These are phyloP conservation scores for Leishmania turanica DNA, from an alignment of 208 protist genomes.

Conservation along the genomic window DNA sequence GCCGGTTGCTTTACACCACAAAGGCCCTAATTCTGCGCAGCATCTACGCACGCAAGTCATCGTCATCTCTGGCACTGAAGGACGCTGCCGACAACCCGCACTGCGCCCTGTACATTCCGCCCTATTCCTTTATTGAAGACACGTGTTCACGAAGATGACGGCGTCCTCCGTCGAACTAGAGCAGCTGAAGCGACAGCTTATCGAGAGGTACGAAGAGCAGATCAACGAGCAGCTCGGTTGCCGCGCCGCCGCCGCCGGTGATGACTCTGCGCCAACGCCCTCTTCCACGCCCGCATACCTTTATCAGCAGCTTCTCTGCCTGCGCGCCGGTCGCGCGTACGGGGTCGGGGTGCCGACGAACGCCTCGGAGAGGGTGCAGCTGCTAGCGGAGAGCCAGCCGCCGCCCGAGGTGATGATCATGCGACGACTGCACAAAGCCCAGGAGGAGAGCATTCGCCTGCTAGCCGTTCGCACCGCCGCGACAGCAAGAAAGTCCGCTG, in stretches of 20 bases:
- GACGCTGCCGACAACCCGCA: background rate
- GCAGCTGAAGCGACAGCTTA: slow-evolving; percentile 26
- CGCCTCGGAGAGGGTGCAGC: slow-evolving; percentile 11
- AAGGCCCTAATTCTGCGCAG: background rate
- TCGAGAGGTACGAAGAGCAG: slow-evolving; percentile 22
- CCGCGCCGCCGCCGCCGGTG: background rate
- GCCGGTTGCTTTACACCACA: background rate
- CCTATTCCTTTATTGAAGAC: background rate
- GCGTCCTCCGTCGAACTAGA: slow-evolving; percentile 12
- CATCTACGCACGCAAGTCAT: background rate
- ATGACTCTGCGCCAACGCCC: background rate
- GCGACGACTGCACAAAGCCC: slow-evolving; percentile 14
- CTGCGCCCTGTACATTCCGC: background rate
- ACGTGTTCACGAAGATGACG: background rate
- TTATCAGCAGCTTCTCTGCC: slow-evolving; percentile 50
- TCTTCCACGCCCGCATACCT: slow-evolving; percentile 26
- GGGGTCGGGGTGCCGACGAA: slow-evolving; percentile 2
- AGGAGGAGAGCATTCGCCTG: slow-evolving; percentile 29
- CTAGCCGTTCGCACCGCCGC: slow-evolving; percentile 8
- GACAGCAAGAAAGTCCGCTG: background rate
- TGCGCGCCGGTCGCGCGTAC: slow-evolving; percentile 25
- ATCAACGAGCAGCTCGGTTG: slow-evolving; percentile 1
- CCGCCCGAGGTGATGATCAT: slow-evolving; percentile 8
- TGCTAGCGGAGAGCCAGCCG: slow-evolving; percentile 20
- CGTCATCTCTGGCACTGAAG: background rate